phyloP scores from a whole-genome alignment of 1,284 basidiomycete genomes.

The Golubevia sp. region DNA sequence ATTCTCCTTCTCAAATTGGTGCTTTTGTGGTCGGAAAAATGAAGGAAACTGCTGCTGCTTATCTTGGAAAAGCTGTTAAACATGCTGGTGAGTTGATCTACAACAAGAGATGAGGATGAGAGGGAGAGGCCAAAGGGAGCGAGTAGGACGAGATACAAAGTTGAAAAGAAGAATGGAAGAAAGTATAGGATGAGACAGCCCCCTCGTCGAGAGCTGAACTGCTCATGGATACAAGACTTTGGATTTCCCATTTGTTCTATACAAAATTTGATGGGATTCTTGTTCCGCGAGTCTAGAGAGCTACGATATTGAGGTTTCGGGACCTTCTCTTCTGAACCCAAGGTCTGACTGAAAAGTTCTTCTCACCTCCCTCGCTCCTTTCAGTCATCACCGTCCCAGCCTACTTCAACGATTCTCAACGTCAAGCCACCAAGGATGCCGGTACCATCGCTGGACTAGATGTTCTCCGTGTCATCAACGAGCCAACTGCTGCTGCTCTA shows the following conservation, averaged over 20 bases:
- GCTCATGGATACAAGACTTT: slow-evolving; percentile 6
- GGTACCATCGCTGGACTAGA: slow-evolving; percentile 96
- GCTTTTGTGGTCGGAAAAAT: slow-evolving; percentile 87
- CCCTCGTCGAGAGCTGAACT: too few species aligned
- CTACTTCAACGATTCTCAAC: slow-evolving; percentile 99
- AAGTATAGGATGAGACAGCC: too few species aligned
- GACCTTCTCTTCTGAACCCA: too few species aligned
- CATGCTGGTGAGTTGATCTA: slow-evolving; percentile 68
- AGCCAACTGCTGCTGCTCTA: slow-evolving; percentile 95
- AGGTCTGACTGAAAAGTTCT: neutral
- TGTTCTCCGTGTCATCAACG: slow-evolving; percentile 97
- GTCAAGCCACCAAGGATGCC: slow-evolving; percentile 96
- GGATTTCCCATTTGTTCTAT: slow-evolving; percentile 4
- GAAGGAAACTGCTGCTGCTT: slow-evolving; percentile 91
- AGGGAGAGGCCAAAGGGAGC: too few species aligned
- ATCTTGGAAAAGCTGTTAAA: slow-evolving; percentile 90
- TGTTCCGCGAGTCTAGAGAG: too few species aligned
- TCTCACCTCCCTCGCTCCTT: slow-evolving; percentile 66
- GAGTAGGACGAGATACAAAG: too few species aligned
- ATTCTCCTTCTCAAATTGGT: slow-evolving; percentile 72
- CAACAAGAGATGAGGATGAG: too few species aligned
- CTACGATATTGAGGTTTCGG: too few species aligned
- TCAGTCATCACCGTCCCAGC: slow-evolving; percentile 92
- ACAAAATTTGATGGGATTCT: neutral
- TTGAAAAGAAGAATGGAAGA: too few species aligned